Evolutionary conservation across 257 asterid species (phyloP), one percentile per base, ranked within the genome.

Genomic region (Solanum pimpinellifolium): DNA sequence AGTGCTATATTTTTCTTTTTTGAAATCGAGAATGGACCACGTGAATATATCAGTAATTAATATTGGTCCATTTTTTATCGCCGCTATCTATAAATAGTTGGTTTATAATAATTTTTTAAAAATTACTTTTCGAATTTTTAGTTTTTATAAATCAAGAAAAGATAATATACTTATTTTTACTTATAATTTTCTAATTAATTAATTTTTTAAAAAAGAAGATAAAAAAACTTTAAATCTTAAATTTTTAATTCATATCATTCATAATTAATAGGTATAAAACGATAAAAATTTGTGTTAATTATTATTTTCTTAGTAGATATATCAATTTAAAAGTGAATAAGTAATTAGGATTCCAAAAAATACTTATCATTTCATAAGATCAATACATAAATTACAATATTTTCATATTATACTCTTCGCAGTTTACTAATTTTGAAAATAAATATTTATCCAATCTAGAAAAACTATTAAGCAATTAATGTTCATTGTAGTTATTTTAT

Each of bases 161-260:
- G 3, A 0, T 0, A 46, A 42, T 42, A 9, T 42, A 37, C 39
- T 4, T 11, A 3, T 12, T 46, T 14, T 47, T 49, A 6, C 3
- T 21, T 16, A 52, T 52, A 16, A 6, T 52, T 16, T 52, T 7
- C 4, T 16, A 52, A 52, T 52, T 52, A 52, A 52, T 6, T 52
- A 52, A 52, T 16, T 52, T 49, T 52, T 0, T 2, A 29, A 29
- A 29, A 0, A 1, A 52, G 5, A 52, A 6, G 7, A 0, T 2
- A 16, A 1, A 52, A 1, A 52, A 52, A 3, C 2, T 52, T 21
- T 16, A 52, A 52, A 52, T 52, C 10, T 16, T 16, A 52, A 16
- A 0, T 6, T 6, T 52, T 52, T 52, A 52, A 52, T 16, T 52
- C n/a, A 18, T 52, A 1, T 9, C 7, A 9, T 52, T 15, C 62